Conservation (phyloP, 352 stramenopile species). For the Pythium rhizo-oryzae region DNA sequence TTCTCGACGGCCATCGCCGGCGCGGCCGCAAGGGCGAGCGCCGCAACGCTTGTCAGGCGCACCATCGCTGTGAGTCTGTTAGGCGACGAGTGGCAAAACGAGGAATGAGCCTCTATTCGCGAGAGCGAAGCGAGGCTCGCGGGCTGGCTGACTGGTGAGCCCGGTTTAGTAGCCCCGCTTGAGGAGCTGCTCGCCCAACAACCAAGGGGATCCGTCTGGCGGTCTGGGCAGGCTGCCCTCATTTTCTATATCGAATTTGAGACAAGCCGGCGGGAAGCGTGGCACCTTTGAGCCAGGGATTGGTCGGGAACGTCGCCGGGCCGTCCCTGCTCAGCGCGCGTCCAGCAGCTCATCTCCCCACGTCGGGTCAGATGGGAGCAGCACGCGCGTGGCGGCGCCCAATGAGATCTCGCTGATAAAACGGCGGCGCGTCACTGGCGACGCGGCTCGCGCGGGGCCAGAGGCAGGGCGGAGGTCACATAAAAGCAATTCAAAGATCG, state of each 20-base stretch:
- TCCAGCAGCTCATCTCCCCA: neutral
- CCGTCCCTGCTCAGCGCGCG: neutral
- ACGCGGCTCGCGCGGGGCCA: no score
- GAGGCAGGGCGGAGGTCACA: no score
- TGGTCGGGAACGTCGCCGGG: neutral
- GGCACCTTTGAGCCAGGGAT: neutral
- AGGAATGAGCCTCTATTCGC: no score
- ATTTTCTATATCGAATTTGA: neutral
- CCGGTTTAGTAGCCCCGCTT: no score
- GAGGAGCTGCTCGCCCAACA: no score
- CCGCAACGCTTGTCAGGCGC: conserved; percentile 8
- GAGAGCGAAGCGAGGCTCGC: no score
- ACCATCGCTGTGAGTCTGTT: no score
- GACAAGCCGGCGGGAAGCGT: neutral
- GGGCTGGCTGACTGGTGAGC: no score
- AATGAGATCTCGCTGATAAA: neutral
- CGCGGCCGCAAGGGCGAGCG: conserved; percentile 17
- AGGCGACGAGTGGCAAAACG: no score
- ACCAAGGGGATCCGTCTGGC: no score
- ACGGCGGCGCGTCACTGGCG: neutral
- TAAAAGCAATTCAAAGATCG: no score
- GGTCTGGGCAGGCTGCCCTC: neutral
- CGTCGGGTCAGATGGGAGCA: neutral
- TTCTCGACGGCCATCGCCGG: conserved; percentile 20
- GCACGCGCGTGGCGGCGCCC: neutral